Evolutionary conservation across 352 stramenopile genomes (phyloP), one percentile per base, ranked within the genome.

Genomic region (Lagenidium sp.): DNA sequence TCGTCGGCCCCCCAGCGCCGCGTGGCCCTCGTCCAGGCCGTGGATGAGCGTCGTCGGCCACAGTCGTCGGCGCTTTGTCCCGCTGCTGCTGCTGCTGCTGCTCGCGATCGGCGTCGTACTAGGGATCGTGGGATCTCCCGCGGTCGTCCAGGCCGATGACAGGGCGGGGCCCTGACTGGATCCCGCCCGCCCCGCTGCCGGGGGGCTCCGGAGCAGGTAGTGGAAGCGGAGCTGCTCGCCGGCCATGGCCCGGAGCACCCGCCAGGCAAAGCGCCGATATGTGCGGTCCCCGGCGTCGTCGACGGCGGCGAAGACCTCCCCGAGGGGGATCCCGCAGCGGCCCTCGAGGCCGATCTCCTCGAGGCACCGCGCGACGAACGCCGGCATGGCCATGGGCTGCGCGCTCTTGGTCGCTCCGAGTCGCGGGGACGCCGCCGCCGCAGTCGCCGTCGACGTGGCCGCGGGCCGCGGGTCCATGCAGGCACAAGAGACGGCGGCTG

Each of bases 321-420:
- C 52, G 21, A 93, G 36, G 6, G 69, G 61, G 39, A 93, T 50
- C 0, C 80, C 80, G 21, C 72, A 87, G 30, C 77, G 72, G 10
- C 80, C 80, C 43, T 88, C 75, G 26, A 93, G 71, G 1, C 71
- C 75, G 37, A 88, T 82, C 37, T 87, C 78, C 51, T 93, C 80
- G 35, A 91, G 57, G 42, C 75, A 91, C 34, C 73, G 67, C 49
- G 78, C 75, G 41, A 88, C 53, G 40, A 88, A 86, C 49, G 68
- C 55, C 36, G 69, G 65, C 72, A 90, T 85, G 36, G 70, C 38
- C 39, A 59, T 48, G 28, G 44, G 8, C 18, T 63, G 58, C 22
- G 47, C 41, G n/a, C n/a, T n/a, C n/a, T n/a, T n/a, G n/a, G n/a
- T n/a, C n/a, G n/a, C n/a, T n/a, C n/a, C n/a, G n/a, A n/a, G n/a